These are phyloP conservation scores for Phytopythium sindhum DNA, from an alignment of 352 stramenopile genomes.

Conservation along the genomic window DNA sequence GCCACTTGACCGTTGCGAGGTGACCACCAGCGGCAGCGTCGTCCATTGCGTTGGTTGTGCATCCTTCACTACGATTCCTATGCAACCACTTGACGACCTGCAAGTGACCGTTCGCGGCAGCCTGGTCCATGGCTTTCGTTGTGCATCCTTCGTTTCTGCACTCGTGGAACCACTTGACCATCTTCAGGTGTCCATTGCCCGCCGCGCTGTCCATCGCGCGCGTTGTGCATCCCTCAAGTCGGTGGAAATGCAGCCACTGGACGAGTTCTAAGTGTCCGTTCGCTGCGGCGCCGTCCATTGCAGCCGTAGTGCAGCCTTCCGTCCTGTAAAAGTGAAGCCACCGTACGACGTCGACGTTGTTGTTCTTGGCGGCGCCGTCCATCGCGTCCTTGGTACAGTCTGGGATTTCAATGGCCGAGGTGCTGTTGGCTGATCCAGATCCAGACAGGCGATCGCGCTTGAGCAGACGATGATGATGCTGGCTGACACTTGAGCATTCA, in stretches of 20 bases:
- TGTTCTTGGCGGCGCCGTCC: slow-evolving; percentile 22
- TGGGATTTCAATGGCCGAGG: not conserved
- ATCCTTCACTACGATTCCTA: slow-evolving; percentile 24
- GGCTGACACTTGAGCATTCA: slow-evolving; percentile 10
- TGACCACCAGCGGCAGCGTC: slow-evolving; percentile 23
- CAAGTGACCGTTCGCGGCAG: slow-evolving; percentile 23
- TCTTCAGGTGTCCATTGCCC: slow-evolving; percentile 22
- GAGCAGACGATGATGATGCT: not conserved
- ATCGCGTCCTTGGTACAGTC: slow-evolving; percentile 31
- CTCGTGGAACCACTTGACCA: slow-evolving; percentile 30
- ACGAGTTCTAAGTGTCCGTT: slow-evolving; percentile 24
- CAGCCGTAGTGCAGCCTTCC: slow-evolving; percentile 27
- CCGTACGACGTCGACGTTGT: slow-evolving; percentile 27
- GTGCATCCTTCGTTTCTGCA: slow-evolving; percentile 29
- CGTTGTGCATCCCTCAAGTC: slow-evolving; percentile 20
- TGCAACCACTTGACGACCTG: slow-evolving; percentile 30
- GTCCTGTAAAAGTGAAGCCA: slow-evolving; percentile 31
- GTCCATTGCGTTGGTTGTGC: slow-evolving; percentile 34
- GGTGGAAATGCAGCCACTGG: slow-evolving; percentile 28
- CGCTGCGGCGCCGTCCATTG: slow-evolving; percentile 30
- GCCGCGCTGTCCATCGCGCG: slow-evolving; percentile 28
- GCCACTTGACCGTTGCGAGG: slow-evolving; percentile 26
- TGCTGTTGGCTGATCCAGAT: slow-evolving; percentile 5
- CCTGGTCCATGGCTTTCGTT: slow-evolving; percentile 23
- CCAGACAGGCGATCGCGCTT: slow-evolving; percentile 10